Conservation (phyloP, 495 filamentous ascomycete species). For the Aspergillus funiculosus region DNA sequence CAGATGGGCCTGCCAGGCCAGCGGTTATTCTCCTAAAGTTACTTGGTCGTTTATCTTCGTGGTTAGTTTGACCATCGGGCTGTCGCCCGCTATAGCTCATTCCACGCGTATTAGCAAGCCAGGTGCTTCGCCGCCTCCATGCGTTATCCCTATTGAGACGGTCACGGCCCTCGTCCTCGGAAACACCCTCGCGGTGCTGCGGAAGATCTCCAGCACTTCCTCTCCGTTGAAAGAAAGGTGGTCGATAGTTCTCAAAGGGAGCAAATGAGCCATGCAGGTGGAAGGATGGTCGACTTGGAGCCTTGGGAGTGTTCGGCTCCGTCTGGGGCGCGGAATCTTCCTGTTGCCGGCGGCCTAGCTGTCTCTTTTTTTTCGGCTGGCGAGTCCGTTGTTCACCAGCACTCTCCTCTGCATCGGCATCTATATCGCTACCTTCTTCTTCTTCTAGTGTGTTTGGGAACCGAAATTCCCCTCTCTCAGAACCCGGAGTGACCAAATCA, state of each 20-base stretch:
- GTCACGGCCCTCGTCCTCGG: constrained; percentile 85
- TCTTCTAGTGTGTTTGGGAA: constrained; percentile 52
- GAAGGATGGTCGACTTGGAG: constrained; percentile 38
- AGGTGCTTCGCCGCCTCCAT: constrained; percentile 51
- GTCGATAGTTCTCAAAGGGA: constrained; percentile 42
- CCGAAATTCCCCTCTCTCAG: constrained; percentile 48
- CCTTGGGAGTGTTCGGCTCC: constrained; percentile 57
- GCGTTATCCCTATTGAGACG: constrained; percentile 54
- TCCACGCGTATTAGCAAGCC: constrained; percentile 51
- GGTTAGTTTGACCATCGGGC: constrained; percentile 26
- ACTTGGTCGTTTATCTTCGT: constrained; percentile 58
- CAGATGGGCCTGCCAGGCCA: constrained; percentile 56
- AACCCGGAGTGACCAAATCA: constrained; percentile 35
- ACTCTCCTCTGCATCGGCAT: constrained; percentile 73
- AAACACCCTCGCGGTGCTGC: constrained; percentile 66
- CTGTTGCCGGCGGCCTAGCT: constrained; percentile 43
- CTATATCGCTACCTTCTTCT: constrained; percentile 63
- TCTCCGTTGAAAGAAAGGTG: constrained; percentile 56
- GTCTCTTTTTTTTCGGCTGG: constrained; percentile 43
- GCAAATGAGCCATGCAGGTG: constrained; percentile 44
- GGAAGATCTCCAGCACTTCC: constrained; percentile 63
- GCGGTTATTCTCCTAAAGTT: constrained; percentile 67
- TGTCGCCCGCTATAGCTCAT: constrained; percentile 48
- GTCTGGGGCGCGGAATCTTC: constrained; percentile 51
- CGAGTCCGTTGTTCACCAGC: constrained; percentile 38